A percentile compares a stretch with the other conserved stretches of the same genome.
phyloP scores from a whole-genome alignment of 345 rosid genomes.

The Excoecaria cochinchinensis region DNA sequence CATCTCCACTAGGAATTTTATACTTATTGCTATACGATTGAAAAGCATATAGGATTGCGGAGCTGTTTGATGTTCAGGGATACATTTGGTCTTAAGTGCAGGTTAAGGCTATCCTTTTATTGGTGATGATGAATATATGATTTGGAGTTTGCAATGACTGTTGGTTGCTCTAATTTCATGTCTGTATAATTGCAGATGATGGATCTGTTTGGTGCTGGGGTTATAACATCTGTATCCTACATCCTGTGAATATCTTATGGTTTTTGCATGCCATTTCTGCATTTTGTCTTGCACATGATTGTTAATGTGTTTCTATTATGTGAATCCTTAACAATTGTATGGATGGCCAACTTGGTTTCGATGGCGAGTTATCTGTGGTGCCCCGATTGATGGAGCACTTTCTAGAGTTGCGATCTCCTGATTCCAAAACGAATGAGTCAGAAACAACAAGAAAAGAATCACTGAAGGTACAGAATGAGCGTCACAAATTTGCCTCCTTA shows the following conservation, averaged over 20 bases:
- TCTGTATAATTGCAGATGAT: slow-evolving; percentile 60
- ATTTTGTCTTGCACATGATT: slow-evolving; percentile 11
- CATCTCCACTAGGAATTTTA: not conserved
- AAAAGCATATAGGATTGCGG: not conserved
- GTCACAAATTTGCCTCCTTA: not conserved
- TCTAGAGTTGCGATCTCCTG: slow-evolving; percentile 33
- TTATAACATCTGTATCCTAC: slow-evolving; percentile 85
- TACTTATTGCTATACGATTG: not conserved
- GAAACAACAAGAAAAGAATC: slow-evolving; percentile 32
- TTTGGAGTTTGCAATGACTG: not conserved
- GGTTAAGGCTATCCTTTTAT: slow-evolving; percentile 1
- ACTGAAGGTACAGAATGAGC: slow-evolving; percentile 44
- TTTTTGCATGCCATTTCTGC: not conserved
- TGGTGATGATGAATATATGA: not conserved
- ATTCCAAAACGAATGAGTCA: slow-evolving; percentile 33
- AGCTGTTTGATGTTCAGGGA: not conserved
- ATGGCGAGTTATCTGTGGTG: slow-evolving; percentile 49
- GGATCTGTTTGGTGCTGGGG: slow-evolving; percentile 98
- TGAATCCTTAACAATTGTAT: slow-evolving; percentile 56
- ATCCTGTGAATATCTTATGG: not conserved
- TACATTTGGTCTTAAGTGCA: not conserved
- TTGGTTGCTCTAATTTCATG: slow-evolving; percentile 1
- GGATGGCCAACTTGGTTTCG: slow-evolving; percentile 88
- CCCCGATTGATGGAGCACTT: slow-evolving; percentile 57
- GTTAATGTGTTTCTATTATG: slow-evolving; percentile 12